Conservation (phyloP, 2,329 filamentous ascomycete genomes). For the Alternaria panax region DNA sequence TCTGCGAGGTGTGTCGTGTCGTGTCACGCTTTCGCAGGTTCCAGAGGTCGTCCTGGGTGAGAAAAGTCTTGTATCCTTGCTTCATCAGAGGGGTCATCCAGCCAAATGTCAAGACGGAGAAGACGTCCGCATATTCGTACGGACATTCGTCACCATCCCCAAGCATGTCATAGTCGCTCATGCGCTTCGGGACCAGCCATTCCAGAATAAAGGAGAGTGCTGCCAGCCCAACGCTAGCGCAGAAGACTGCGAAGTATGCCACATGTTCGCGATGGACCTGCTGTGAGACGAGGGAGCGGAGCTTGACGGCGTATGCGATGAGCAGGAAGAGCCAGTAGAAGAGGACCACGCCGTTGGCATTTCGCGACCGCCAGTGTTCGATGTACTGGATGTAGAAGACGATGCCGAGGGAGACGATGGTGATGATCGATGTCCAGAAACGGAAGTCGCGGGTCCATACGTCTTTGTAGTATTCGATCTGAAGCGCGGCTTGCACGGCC, state of each 20-base stretch:
- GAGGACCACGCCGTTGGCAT: constrained; percentile 85
- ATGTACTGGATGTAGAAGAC: constrained; percentile 84
- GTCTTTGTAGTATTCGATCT: constrained; percentile 72
- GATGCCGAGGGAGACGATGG: constrained; percentile 74
- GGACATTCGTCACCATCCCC: constrained; percentile 76
- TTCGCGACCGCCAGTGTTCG: constrained; percentile 82
- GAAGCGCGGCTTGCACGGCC: constrained; percentile 75
- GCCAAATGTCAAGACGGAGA: constrained; percentile 90
- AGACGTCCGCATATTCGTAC: constrained; percentile 90
- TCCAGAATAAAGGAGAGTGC: constrained; percentile 77
- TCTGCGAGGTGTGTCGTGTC: constrained; percentile 73
- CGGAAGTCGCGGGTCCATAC: constrained; percentile 84
- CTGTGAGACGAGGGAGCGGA: constrained; percentile 84
- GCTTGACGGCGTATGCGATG: constrained; percentile 79
- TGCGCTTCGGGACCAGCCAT: constrained; percentile 84
- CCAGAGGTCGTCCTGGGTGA: constrained; percentile 97
- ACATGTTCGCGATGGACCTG: constrained; percentile 70
- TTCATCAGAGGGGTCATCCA: constrained; percentile 99
- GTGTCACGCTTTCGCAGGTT: constrained; percentile 82
- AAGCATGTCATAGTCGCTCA: constrained; percentile 72
- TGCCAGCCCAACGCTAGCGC: constrained; percentile 73
- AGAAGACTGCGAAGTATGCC: constrained; percentile 80
- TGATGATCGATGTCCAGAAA: constrained; percentile 80
- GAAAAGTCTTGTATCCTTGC: constrained; percentile 86
- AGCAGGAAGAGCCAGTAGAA: constrained; percentile 92